phyloP scores from a whole-genome alignment of 176 grass and related monocot genomes.

The Raddia distichophylla region DNA sequence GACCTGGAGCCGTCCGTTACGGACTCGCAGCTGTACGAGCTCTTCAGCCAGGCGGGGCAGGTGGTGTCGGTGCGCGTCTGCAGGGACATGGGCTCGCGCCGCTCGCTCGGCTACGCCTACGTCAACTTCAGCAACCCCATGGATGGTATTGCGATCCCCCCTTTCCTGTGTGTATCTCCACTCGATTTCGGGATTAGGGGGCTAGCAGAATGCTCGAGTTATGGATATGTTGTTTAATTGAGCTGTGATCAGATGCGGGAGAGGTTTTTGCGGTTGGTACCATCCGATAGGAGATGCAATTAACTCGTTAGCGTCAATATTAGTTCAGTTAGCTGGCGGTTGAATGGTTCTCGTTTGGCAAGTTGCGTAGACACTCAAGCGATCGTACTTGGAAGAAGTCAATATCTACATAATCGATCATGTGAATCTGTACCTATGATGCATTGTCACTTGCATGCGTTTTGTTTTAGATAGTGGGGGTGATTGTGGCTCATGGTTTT shows the following conservation, averaged over 20 bases:
- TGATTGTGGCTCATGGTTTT: neutral
- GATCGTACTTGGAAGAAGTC: neutral
- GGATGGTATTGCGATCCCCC: constrained; percentile 60
- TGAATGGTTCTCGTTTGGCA: neutral
- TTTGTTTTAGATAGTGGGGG: neutral
- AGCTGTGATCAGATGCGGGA: neutral
- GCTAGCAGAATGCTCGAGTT: neutral
- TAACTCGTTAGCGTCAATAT: neutral
- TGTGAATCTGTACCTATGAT: neutral
- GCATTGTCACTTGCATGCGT: neutral
- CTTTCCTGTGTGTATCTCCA: neutral
- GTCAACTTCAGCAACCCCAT: constrained; percentile 82
- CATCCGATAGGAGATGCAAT: neutral
- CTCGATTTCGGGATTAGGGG: neutral
- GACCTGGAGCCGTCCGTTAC: constrained; percentile 74
- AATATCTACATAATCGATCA: neutral
- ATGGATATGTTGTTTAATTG: constrained; percentile 19
- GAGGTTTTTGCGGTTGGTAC: neutral
- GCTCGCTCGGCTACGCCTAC: constrained; percentile 91
- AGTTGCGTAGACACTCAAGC: neutral
- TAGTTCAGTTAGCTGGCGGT: neutral
- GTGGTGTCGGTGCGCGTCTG: constrained; percentile 94
- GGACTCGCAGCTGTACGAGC: constrained; percentile 79
- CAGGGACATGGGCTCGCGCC: constrained; percentile 67
- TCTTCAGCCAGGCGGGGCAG: constrained; percentile 75